Evolutionary conservation across 2,329 filamentous ascomycete genomes (phyloP).

Genomic region (Amesomyces nigricolor): DNA sequence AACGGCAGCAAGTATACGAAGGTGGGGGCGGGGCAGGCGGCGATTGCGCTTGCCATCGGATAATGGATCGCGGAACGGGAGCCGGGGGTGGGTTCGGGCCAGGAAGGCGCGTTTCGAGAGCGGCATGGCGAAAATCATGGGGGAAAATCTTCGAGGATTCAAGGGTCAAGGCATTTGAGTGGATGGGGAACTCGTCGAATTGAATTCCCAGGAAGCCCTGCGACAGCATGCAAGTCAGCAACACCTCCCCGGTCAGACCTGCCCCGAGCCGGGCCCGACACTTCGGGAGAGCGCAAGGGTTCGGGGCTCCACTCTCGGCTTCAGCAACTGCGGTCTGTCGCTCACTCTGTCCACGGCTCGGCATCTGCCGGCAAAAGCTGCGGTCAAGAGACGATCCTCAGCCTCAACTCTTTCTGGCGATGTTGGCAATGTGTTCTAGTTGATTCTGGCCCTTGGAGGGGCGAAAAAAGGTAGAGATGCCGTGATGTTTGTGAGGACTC

Average conservation of each 20-base stretch:
- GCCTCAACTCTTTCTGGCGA: neutral
- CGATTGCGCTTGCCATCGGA: slow-evolving; percentile 22
- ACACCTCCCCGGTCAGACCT: too few relatives aligned
- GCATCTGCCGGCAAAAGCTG: neutral
- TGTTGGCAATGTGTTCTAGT: neutral
- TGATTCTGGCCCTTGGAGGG: too few relatives aligned
- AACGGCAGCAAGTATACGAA: neutral
- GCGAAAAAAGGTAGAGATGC: too few relatives aligned
- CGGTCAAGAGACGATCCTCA: neutral
- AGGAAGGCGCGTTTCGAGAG: neutral
- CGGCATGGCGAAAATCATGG: neutral
- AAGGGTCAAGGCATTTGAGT: neutral
- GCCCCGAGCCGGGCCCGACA: too few relatives aligned
- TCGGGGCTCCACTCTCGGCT: too few relatives aligned
- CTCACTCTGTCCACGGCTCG: neutral
- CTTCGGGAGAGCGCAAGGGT: too few relatives aligned
- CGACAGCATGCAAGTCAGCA: neutral
- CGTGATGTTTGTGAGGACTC: too few relatives aligned
- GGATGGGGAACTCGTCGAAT: neutral
- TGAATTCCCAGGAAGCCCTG: neutral
- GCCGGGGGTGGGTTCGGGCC: slow-evolving; percentile 4
- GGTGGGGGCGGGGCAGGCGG: slow-evolving; percentile 17
- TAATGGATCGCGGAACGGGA: slow-evolving; percentile 23
- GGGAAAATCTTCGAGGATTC: neutral
- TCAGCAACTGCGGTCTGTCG: neutral